phyloP scores from a whole-genome alignment of 495 filamentous ascomycete species.

The Bathelium albidoporum region DNA sequence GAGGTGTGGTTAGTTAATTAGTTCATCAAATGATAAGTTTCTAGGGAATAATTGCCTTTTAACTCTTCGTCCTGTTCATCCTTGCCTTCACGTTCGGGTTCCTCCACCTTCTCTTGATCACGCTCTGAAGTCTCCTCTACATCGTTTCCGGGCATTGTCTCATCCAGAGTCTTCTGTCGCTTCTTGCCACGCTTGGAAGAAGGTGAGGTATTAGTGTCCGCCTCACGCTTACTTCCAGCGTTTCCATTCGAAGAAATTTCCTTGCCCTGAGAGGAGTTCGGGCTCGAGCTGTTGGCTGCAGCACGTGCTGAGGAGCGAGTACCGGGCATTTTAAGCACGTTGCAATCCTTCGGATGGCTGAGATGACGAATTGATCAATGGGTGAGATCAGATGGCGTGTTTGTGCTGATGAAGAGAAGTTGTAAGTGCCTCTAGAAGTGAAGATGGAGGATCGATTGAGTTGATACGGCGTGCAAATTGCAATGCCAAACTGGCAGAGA shows the following conservation, averaged over 20 bases:
- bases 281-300: constrained; percentile 14
- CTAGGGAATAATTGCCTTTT: constrained; percentile 1
- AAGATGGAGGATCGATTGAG: too few relatives aligned
- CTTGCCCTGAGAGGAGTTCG: constrained; percentile 8
- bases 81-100: constrained; percentile 8
- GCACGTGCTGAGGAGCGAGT: constrained; percentile 23
- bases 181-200: constrained; percentile 28
- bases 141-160: constrained; percentile 22
- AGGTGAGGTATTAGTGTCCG: constrained; percentile 11
- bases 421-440: too few relatives aligned
- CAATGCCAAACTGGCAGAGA: too few relatives aligned
- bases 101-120: not conserved
- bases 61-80: constrained; percentile 12
- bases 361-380: not conserved
- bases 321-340: constrained; percentile 17
- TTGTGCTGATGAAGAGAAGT: too few relatives aligned
- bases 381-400: not conserved
- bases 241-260: constrained; percentile 5
- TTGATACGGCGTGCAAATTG: too few relatives aligned
- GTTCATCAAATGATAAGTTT: not conserved
- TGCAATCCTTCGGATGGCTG: not conserved
- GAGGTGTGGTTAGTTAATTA: not conserved
- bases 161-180: constrained; percentile 31
- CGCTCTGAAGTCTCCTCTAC: not conserved
- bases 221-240: constrained; percentile 31